Percentiles rank a stretch among this genome's conserved stretches.
Evolutionary conservation across 768 basidiomycete species (phyloP).

Genomic region (Mycena polygramma): DNA sequence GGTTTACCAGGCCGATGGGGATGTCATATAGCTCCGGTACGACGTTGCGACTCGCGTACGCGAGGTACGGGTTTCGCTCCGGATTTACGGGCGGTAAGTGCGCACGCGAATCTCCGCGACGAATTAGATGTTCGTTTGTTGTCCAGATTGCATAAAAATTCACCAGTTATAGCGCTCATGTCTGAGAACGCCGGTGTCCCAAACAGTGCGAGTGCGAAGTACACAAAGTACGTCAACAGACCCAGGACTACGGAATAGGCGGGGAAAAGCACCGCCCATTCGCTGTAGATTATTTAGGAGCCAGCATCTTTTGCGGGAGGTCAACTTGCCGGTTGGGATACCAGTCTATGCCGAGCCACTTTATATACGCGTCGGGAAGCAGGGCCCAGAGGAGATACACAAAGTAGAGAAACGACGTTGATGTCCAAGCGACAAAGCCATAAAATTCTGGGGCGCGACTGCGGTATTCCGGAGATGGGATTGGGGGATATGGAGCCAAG

Average conservation of each 20-base stretch:
- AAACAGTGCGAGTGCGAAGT: slow-evolving; percentile 80
- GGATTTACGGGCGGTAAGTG: slow-evolving; percentile 58
- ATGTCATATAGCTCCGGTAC: slow-evolving; percentile 84
- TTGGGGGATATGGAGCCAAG: slow-evolving; percentile 55
- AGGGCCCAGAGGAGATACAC: slow-evolving; percentile 86
- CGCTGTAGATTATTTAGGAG: slow-evolving; percentile 56
- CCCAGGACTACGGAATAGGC: slow-evolving; percentile 80
- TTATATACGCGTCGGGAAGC: slow-evolving; percentile 78
- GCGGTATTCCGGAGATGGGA: slow-evolving; percentile 58
- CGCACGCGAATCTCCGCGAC: slow-evolving; percentile 67
- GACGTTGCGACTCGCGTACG: slow-evolving; percentile 58
- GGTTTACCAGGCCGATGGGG: slow-evolving; percentile 85
- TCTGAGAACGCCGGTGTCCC: slow-evolving; percentile 80
- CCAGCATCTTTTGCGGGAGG: slow-evolving; percentile 4
- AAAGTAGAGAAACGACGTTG: slow-evolving; percentile 77
- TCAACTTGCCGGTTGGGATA: slow-evolving; percentile 83
- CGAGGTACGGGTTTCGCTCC: slow-evolving; percentile 62
- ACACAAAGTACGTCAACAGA: slow-evolving; percentile 82
- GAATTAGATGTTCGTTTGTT: not conserved
- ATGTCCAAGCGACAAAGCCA: slow-evolving; percentile 90
- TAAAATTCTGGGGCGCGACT: slow-evolving; percentile 89
- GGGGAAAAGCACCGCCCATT: slow-evolving; percentile 89
- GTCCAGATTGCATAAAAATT: slow-evolving; percentile 29
- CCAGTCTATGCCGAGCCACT: slow-evolving; percentile 80
- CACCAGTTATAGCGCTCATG: slow-evolving; percentile 77